Percentiles rank a stretch among this genome's conserved stretches.
Evolutionary conservation across 257 asterid genomes (phyloP).

Genomic region (Cordia subcordata): DNA sequence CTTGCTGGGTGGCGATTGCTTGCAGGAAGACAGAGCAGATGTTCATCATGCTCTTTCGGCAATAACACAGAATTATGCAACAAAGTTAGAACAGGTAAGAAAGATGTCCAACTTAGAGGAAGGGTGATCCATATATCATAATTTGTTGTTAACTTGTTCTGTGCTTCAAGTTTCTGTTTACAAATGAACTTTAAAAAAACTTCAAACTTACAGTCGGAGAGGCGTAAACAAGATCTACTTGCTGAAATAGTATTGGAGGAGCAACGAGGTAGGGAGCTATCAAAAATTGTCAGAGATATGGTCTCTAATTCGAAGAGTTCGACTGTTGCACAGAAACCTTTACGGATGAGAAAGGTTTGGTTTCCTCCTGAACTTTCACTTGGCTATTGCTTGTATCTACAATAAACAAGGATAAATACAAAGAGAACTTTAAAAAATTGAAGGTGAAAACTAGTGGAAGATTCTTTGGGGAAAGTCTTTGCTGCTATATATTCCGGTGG

Average conservation of each 20-base stretch:
- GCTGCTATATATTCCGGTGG: too few relatives aligned
- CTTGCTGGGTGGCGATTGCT: conserved; percentile 24
- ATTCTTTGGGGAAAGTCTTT: too few relatives aligned
- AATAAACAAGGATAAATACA: not conserved
- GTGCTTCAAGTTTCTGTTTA: not conserved
- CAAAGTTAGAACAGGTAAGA: conserved; percentile 51
- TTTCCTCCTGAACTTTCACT: not conserved
- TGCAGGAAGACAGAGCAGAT: conserved; percentile 34
- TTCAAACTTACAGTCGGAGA: conserved; percentile 42
- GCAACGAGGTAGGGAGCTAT: conserved; percentile 51
- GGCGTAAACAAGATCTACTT: conserved; percentile 52
- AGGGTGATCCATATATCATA: too few relatives aligned
- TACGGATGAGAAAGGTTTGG: conserved; percentile 58
- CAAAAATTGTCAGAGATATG: conserved; percentile 36
- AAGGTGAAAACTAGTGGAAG: too few relatives aligned
- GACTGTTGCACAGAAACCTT: conserved; percentile 36
- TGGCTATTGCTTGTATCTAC: not conserved
- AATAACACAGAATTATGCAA: conserved; percentile 33
- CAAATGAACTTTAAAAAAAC: not conserved
- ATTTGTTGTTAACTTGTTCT: not conserved
- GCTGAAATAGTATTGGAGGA: conserved; percentile 61
- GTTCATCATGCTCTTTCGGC: conserved; percentile 26
- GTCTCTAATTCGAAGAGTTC: conserved; percentile 45
- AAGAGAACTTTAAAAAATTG: too few relatives aligned
- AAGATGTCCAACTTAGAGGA: too few relatives aligned